A percentile compares a stretch with the other conserved stretches of the same genome.
Evolutionary conservation across 2,329 filamentous ascomycete species (phyloP).

Genomic region (Cordyceps fumosorosea): DNA sequence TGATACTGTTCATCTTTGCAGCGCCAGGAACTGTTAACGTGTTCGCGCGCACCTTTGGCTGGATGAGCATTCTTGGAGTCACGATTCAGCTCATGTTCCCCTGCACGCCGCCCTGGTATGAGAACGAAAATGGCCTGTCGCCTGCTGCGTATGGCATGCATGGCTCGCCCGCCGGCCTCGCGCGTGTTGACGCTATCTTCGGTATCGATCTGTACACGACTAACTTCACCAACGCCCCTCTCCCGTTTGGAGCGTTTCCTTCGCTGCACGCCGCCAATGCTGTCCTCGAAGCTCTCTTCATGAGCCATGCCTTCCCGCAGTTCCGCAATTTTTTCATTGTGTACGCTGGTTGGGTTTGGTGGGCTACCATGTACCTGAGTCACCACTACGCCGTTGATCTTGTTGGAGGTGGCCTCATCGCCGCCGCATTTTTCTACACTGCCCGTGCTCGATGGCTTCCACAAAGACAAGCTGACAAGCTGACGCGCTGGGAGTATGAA

Average conservation of each 20-base stretch:
- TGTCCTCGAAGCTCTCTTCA: conserved; percentile 83
- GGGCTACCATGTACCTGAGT: conserved; percentile 96
- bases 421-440: conserved; percentile 74
- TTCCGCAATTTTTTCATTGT: conserved; percentile 72
- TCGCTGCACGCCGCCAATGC: conserved; percentile 87
- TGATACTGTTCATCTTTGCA: conserved; percentile 78
- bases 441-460: conserved; percentile 76
- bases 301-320: conserved; percentile 85
- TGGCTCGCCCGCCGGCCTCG: conserved; percentile 82
- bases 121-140: conserved; percentile 83
- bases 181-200: conserved; percentile 82
- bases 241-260: conserved; percentile 93
- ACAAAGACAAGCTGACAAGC: conserved; percentile 74
- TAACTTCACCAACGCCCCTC: conserved; percentile 79
- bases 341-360: conserved; percentile 93
- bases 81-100: conserved; percentile 85
- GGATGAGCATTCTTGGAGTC: conserved; percentile 84
- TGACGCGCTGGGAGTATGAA: conserved; percentile 90
- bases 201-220: conserved; percentile 91
- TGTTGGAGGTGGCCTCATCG: conserved; percentile 74
- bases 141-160: conserved; percentile 89
- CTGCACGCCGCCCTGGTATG: conserved; percentile 95
- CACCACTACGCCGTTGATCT: conserved; percentile 96
- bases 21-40: conserved; percentile 79
- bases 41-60: conserved; percentile 83